Conservation (phyloP, 495 filamentous ascomycete genomes). For the Penicillium lagena region DNA sequence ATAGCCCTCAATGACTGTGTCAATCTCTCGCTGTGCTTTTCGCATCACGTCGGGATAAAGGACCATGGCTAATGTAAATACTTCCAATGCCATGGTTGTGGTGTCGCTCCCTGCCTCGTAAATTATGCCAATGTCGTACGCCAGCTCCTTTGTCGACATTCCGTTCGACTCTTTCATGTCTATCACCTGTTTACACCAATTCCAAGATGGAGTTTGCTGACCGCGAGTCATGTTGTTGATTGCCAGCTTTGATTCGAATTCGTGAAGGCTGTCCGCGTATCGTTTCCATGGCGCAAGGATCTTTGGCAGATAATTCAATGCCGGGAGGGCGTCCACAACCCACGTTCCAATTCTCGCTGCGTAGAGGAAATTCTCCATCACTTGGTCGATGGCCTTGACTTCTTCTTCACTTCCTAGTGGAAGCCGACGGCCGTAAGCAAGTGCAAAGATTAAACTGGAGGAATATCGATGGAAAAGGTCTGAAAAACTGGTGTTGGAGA, state of each 20-base stretch:
- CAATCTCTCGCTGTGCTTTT: constrained; percentile 17
- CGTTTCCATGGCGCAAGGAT: constrained; percentile 45
- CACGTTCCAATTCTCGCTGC: no score
- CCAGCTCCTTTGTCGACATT: constrained; percentile 17
- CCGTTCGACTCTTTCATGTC: not conserved
- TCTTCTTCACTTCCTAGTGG: constrained; percentile 19
- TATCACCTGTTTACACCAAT: not conserved
- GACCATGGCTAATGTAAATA: constrained; percentile 22
- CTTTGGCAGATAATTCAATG: constrained; percentile 36
- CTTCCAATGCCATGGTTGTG: constrained; percentile 21
- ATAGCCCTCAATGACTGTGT: constrained; percentile 5
- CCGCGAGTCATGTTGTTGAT: not conserved
- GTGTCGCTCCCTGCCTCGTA: constrained; percentile 32
- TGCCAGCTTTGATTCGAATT: constrained; percentile 18
- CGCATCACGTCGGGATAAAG: constrained; percentile 7
- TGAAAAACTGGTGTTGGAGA: constrained; percentile 26
- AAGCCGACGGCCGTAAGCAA: constrained; percentile 51
- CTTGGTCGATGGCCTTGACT: constrained; percentile 23
- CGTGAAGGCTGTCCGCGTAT: constrained; percentile 26
- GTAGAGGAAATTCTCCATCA: not conserved
- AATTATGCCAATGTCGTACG: constrained; percentile 28
- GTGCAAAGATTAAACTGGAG: constrained; percentile 48
- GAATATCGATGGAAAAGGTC: constrained; percentile 54
- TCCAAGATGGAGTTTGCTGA: not conserved
- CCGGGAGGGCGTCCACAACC: constrained; percentile 16